Evolutionary conservation across 2,329 filamentous ascomycete genomes (phyloP).

Genomic region (Blastomyces silverae): DNA sequence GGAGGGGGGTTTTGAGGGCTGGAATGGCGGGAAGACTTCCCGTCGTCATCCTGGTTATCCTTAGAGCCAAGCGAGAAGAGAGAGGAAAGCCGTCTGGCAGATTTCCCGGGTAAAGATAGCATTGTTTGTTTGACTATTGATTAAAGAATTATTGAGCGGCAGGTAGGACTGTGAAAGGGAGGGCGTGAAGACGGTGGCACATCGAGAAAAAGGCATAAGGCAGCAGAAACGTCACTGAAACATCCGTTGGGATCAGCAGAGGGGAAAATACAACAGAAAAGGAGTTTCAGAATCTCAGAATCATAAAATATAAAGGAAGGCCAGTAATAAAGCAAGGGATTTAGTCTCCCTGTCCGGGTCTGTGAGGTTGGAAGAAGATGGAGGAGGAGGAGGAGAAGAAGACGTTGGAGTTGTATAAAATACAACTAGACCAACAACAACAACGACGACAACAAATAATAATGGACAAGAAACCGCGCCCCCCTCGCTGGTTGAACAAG

Average conservation of each 20-base stretch:
- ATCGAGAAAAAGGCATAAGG: not conserved
- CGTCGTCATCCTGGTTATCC: conserved; percentile 22
- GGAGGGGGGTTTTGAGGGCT: not conserved
- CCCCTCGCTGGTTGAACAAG: not conserved
- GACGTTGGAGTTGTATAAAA: not conserved
- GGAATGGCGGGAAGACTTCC: not conserved
- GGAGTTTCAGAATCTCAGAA: not conserved
- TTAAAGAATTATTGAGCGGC: not conserved
- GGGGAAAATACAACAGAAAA: not conserved
- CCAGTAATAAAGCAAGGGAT: not conserved
- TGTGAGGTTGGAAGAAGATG: not conserved
- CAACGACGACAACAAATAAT: no score
- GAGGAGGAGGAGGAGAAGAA: not conserved
- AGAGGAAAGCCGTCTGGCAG: conserved; percentile 42
- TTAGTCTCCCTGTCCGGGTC: not conserved
- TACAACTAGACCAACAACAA: not conserved
- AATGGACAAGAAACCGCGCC: not conserved
- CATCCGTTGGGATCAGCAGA: not conserved
- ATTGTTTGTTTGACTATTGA: conserved; percentile 11
- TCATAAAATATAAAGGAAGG: not conserved
- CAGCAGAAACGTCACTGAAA: not conserved
- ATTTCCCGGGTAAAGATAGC: conserved; percentile 39
- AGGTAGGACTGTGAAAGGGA: not conserved
- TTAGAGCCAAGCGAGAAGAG: conserved; percentile 40
- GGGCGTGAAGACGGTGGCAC: not conserved